These are phyloP conservation scores for Vachellia collinsii DNA, from an alignment of 306 rosid species.

Conservation along the genomic window DNA sequence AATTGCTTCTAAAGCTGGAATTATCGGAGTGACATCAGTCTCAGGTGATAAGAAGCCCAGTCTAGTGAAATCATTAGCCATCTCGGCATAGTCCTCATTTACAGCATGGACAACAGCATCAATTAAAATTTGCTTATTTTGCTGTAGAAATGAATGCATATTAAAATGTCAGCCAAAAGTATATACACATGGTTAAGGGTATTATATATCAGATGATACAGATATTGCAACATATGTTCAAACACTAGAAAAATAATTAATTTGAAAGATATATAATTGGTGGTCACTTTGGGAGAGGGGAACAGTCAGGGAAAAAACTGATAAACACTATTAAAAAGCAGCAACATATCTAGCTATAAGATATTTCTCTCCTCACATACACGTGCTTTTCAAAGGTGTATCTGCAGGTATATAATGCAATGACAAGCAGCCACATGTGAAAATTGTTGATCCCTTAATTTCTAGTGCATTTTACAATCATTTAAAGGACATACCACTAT, in stretches of 20 bases:
- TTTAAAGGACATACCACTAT: slow-evolving; percentile 18
- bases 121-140: slow-evolving; percentile 88
- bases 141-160: slow-evolving; percentile 63
- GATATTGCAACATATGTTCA: slow-evolving; percentile 20
- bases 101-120: slow-evolving; percentile 99
- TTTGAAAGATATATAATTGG: slow-evolving; percentile 7
- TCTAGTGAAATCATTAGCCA: slow-evolving; percentile 98
- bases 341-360: slow-evolving; percentile 7
- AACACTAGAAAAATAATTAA: slow-evolving; percentile 1
- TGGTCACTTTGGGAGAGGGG: neutral
- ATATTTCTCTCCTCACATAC: slow-evolving; percentile 29
- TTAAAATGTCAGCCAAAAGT: slow-evolving; percentile 32
- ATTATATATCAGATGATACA: neutral
- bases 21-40: slow-evolving; percentile 92
- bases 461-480: slow-evolving; percentile 7
- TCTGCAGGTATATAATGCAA: slow-evolving; percentile 6
- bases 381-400: slow-evolving; percentile 2
- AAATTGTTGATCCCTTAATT: neutral
- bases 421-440: slow-evolving; percentile 10
- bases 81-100: slow-evolving; percentile 95
- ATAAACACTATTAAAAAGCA: slow-evolving; percentile 20
- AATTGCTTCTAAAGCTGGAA: slow-evolving; percentile 97
- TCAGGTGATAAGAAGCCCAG: slow-evolving; percentile 97
- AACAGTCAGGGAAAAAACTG: neutral
- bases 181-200: slow-evolving; percentile 5